These are phyloP conservation scores for Schizopora paradoxa DNA, from an alignment of 1,284 basidiomycete species.

Conservation along the genomic window DNA sequence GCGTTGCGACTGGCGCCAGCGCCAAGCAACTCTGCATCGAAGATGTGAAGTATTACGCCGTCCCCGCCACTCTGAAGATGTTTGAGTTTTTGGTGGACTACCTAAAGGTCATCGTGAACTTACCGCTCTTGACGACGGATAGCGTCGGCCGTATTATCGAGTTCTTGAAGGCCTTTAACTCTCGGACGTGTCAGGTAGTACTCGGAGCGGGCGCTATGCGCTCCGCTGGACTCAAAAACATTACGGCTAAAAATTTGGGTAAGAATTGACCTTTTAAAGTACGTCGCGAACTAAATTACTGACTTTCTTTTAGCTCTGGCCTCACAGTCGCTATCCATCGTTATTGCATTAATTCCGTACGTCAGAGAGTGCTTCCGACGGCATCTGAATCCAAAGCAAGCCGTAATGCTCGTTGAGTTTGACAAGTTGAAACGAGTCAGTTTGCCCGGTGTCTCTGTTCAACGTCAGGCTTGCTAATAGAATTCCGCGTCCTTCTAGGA, in stretches of 20 bases:
- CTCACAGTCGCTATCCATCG: slow-evolving; percentile 90
- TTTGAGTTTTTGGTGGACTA: slow-evolving; percentile 82
- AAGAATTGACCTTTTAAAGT: slow-evolving; percentile 22
- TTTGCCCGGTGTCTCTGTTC: slow-evolving; percentile 17
- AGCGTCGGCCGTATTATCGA: slow-evolving; percentile 92
- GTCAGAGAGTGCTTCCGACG: slow-evolving; percentile 91
- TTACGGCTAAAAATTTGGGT: slow-evolving; percentile 97
- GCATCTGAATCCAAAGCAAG: slow-evolving; percentile 88
- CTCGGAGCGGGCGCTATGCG: slow-evolving; percentile 97
- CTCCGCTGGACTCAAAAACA: slow-evolving; percentile 95
- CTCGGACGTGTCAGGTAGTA: slow-evolving; percentile 96
- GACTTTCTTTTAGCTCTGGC: slow-evolving; percentile 67
- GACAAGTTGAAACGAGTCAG: slow-evolving; percentile 93
- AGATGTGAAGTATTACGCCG: slow-evolving; percentile 77
- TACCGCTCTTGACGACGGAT: slow-evolving; percentile 88
- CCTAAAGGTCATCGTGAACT: slow-evolving; percentile 81
- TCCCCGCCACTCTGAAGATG: slow-evolving; percentile 80
- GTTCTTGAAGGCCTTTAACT: slow-evolving; percentile 97
- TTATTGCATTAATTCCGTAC: slow-evolving; percentile 95
- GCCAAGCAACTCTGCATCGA: slow-evolving; percentile 83
- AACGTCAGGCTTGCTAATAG: neutral
- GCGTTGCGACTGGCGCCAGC: slow-evolving; percentile 24
- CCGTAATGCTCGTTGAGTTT: slow-evolving; percentile 95
- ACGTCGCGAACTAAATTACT: neutral
- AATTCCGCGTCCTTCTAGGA: slow-evolving; percentile 50